Evolutionary conservation across 768 basidiomycete genomes (phyloP), one percentile per base, ranked within the genome.

Genomic region (Cantharellus anzutake): DNA sequence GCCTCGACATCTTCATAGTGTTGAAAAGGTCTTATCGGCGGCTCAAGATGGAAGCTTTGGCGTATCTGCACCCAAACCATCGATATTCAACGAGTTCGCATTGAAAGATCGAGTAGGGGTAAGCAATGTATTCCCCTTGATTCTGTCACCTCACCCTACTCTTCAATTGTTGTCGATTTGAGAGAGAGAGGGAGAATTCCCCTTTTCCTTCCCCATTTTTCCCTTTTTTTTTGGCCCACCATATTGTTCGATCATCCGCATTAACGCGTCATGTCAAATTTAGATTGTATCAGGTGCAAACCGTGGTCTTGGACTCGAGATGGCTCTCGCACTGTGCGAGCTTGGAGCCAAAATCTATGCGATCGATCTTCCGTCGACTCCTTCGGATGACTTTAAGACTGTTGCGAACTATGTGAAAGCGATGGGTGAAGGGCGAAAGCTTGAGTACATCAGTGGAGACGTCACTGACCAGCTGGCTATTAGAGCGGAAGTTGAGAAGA

Each of bases 291-390:
- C 82, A 0, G 82, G 82, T 3, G 82, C 75, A 0, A 79, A 81
- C 61, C 71, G 82, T 40, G 82, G 86, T 0, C 76, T 89, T 14
- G 87, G 87, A 2, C 78, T 90, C n/a, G 87, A 90, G 71, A 83
- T 84, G 81, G 84, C 84, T 41, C 71, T 87, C 59, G 79, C 81
- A 2, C 71, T 88, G 48, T 77, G 77, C 50, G 86, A 88, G 71
- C 81, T 79, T 11, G 86, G 86, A 41, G 83, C 82, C 3, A 74
- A 78, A 42, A 61, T 68, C 7, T 66, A 66, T 59, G 63, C 56
- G 2, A 34, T 66, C 42, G 67, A 68, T 51, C 41, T 67, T 0
- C 60, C 66, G 35, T 4, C 51, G 41, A 51, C 39, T 7, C 63
- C 63, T 3, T 61, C 61, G 5, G 2, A 3, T 29, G 64, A 66